These are phyloP conservation scores for Colletotrichum noveboracense DNA, from an alignment of 2,329 filamentous ascomycete species.

Conservation along the genomic window DNA sequence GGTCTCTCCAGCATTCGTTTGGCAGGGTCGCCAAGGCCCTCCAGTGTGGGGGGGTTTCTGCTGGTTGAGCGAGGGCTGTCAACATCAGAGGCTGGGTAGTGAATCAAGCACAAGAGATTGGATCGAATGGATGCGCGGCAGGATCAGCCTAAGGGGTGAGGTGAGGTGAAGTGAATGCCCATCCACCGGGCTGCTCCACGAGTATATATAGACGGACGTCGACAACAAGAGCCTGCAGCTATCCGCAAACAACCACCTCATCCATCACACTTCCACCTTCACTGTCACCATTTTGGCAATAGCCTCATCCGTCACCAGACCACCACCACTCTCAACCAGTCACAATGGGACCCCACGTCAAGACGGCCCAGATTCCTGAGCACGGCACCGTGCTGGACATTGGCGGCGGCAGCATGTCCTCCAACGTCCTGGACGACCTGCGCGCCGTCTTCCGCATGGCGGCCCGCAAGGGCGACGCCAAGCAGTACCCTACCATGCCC, in stretches of 20 bases:
- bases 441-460: background rate
- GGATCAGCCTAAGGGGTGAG: background rate
- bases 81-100: background rate
- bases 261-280: background rate
- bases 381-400: slow-evolving; percentile 43
- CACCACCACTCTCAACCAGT: background rate
- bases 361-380: slow-evolving; percentile 10
- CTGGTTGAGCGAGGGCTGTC: background rate
- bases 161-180: background rate
- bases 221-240: background rate
- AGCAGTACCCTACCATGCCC: slow-evolving; percentile 28
- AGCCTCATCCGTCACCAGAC: background rate
- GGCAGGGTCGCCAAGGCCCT: background rate
- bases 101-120: background rate
- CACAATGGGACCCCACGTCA: background rate
- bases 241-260: background rate
- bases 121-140: background rate
- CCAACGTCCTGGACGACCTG: slow-evolving; percentile 31
- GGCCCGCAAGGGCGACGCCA: slow-evolving; percentile 24
- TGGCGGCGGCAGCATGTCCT: slow-evolving; percentile 38
- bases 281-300: background rate
- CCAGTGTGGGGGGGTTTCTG: background rate
- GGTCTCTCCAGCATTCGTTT: background rate
- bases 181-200: background rate
- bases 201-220: background rate